Conservation (phyloP, 495 filamentous ascomycete genomes). For the Hypoxylon lienhwacheense region DNA sequence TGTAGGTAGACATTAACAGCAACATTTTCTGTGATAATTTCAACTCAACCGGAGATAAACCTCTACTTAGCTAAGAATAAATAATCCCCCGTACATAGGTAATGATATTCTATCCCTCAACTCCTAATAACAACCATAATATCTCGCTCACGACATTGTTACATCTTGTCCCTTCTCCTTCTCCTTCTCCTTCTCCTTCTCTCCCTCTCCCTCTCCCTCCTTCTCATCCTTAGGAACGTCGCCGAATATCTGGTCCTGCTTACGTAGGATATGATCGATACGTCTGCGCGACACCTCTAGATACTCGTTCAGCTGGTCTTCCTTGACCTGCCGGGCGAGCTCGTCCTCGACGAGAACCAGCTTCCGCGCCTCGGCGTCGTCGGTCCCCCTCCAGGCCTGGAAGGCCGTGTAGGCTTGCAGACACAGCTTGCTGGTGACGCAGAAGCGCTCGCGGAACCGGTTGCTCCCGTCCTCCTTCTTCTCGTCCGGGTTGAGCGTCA, state of each 20-base stretch:
- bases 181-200: no score
- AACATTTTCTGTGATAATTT: no score
- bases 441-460: neutral
- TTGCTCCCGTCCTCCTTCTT: neutral
- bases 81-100: no score
- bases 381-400: neutral
- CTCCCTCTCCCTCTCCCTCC: no score
- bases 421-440: conserved; percentile 18
- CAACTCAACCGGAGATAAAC: no score
- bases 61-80: no score
- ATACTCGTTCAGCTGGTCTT: neutral
- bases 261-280: neutral
- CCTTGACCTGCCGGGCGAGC: neutral
- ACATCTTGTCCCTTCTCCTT: no score
- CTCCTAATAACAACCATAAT: no score
- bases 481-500: conserved; percentile 34
- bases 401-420: neutral
- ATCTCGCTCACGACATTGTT: neutral
- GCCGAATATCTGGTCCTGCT: no score
- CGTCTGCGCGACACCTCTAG: neutral
- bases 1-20: no score
- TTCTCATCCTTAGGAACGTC: no score
- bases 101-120: neutral
- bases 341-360: neutral
- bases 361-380: conserved; percentile 4